phyloP scores from a whole-genome alignment of 768 basidiomycete genomes.

The Tricholoma sp. region DNA sequence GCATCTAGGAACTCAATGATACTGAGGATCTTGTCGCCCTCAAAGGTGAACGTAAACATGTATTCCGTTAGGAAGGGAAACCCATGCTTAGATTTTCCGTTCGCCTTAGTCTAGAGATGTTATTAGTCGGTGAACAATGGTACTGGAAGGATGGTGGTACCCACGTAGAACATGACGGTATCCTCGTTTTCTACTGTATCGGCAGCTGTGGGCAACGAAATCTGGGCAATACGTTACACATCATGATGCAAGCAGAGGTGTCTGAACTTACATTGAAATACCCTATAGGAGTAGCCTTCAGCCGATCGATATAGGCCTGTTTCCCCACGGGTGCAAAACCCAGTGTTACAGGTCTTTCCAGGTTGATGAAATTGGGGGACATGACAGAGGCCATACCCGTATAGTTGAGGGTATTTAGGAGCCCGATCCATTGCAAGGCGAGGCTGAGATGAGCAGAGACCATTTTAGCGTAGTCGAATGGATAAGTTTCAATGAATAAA shows the following conservation, averaged over 20 bases:
- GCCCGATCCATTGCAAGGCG: not conserved
- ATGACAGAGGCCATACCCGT: not conserved
- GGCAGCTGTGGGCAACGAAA: not conserved
- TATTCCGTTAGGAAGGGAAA: too few relatives aligned
- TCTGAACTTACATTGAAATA: not conserved
- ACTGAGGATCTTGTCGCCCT: too few relatives aligned
- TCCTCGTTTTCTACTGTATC: too few relatives aligned
- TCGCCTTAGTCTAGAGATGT: too few relatives aligned
- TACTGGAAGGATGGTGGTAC: too few relatives aligned
- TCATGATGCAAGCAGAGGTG: not conserved
- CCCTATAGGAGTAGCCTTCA: not conserved
- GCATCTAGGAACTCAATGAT: too few relatives aligned
- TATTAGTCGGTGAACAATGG: too few relatives aligned
- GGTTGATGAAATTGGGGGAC: not conserved
- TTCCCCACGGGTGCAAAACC: not conserved
- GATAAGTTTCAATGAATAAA: not conserved
- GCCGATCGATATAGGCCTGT: not conserved
- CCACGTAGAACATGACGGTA: too few relatives aligned
- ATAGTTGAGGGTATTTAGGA: not conserved
- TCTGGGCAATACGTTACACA: not conserved
- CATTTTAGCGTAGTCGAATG: not conserved
- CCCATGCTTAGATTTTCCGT: too few relatives aligned
- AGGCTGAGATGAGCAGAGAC: not conserved
- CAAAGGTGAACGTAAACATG: too few relatives aligned
- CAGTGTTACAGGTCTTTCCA: not conserved